Conservation (phyloP, 345 rosid species). For the Linum trigynum region DNA sequence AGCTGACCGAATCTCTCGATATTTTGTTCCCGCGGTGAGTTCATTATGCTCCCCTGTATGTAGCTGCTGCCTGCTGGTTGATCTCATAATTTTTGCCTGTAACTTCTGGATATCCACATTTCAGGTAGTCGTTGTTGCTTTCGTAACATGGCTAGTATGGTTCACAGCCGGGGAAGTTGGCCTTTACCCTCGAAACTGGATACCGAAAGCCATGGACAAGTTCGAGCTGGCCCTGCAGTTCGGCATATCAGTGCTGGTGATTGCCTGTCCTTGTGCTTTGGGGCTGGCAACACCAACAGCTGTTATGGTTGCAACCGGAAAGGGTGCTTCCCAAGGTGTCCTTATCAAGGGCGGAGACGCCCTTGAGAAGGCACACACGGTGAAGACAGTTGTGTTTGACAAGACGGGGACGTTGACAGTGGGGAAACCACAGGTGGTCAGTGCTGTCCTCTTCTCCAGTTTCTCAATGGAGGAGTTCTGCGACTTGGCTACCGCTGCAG, state of each 20-base stretch:
- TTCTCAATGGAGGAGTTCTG: constrained; percentile 61
- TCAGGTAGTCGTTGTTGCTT: constrained; percentile 48
- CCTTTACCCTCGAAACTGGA: constrained; percentile 46
- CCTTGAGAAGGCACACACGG: constrained; percentile 61
- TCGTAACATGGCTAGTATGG: constrained; percentile 61
- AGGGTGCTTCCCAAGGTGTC: constrained; percentile 68
- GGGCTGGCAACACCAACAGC: constrained; percentile 80
- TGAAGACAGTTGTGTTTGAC: constrained; percentile 51
- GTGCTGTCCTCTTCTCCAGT: constrained; percentile 41
- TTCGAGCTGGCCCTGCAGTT: constrained; percentile 67
- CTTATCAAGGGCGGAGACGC: constrained; percentile 71
- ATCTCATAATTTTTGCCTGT: background rate
- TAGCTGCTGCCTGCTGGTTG: constrained; percentile 1
- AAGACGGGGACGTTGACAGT: constrained; percentile 63
- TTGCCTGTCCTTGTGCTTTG: constrained; percentile 74
- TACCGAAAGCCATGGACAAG: constrained; percentile 48
- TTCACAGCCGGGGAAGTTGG: constrained; percentile 45
- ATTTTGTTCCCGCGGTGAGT: constrained; percentile 57
- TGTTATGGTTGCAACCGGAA: constrained; percentile 76
- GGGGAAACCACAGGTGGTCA: constrained; percentile 56
- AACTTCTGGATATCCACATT: background rate
- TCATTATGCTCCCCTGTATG: constrained; percentile 1
- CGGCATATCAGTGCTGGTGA: constrained; percentile 61
- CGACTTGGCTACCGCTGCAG: constrained; percentile 44
- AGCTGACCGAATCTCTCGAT: constrained; percentile 60